Evolutionary conservation across 306 rosid species (phyloP), one percentile per base, ranked within the genome.

Genomic region (Fragaria ananassa): DNA sequence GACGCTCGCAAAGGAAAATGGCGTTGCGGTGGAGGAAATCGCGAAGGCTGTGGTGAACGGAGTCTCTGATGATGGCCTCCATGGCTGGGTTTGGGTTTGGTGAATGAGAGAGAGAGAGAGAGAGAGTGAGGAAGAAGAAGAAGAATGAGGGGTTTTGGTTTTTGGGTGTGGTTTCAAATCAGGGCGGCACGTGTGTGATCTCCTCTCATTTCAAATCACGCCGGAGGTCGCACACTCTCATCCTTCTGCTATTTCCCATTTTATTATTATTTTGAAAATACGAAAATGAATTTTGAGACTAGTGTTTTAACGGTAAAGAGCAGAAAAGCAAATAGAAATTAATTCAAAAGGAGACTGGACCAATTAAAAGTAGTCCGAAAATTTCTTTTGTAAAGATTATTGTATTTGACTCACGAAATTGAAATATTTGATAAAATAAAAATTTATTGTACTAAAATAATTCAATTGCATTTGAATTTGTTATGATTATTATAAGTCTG

Each of bases 1-100:
- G 96, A 44, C 99, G 93, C 50, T 92, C 93, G 87, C 96, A 92
- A 71, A 92, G 74, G 89, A 92, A 96, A 84, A 89, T 89, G 83
- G 99, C 98, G 83, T 96, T 93, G 53, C 82, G 78, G 83, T 86
- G 71, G 91, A 92, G 83, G 81, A 96, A 88, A 80, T 92, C 92
- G 62, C 87, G 92, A 35, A 96, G 96, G 70, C 93, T 92, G 82
- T 80, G 96, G n/a, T 92, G 90, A 10, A 89, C 90, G 71, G 87
- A 81, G 85, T 92, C 96, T 2, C 68, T 41, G 45, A 96, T 96
- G 72, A 93, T 86, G 62, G 91, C 87, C 80, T 96, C 98, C 99
- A 96, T 96, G 83, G 80, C 79, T 78, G 18, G 56, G 29, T 14
- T 10, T 31, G 68, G 42, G 44, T 19, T 64, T 64, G 69, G 19